A percentile compares a stretch with the other conserved stretches of the same genome.
Conservation (phyloP, 805 yeast species). For the Zygoascus biomembranicola region DNA sequence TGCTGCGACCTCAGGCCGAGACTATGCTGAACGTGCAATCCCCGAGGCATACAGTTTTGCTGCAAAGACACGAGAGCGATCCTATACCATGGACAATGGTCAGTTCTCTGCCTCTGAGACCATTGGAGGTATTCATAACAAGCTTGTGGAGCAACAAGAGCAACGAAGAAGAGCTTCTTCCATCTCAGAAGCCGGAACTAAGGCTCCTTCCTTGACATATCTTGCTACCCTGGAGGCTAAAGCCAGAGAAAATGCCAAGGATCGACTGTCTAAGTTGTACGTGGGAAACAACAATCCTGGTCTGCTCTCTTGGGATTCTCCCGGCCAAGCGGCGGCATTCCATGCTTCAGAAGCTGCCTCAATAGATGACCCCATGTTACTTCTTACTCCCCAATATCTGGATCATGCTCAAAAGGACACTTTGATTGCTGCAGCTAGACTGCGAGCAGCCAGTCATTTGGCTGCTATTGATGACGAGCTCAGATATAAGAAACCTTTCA, state of each 20-base stretch:
- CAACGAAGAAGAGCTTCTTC: neutral
- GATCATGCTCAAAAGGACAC: slow-evolving; percentile 25
- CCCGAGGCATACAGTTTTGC: slow-evolving; percentile 31
- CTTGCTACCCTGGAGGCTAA: slow-evolving; percentile 20
- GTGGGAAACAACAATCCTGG: slow-evolving; percentile 15
- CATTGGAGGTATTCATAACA: slow-evolving; percentile 4
- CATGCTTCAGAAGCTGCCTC: slow-evolving; percentile 9
- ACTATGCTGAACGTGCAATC: slow-evolving; percentile 25
- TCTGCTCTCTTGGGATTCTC: slow-evolving; percentile 12
- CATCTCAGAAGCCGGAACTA: neutral
- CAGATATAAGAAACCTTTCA: slow-evolving; percentile 33
- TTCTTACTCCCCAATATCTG: slow-evolving; percentile 12
- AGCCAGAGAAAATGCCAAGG: slow-evolving; percentile 27
- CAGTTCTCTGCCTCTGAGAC: slow-evolving; percentile 1
- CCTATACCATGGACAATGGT: slow-evolving; percentile 5
- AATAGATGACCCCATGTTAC: slow-evolving; percentile 10
- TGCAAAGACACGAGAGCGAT: slow-evolving; percentile 11
- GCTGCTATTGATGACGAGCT: slow-evolving; percentile 35
- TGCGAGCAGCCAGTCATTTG: slow-evolving; percentile 38
- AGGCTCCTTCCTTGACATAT: neutral
- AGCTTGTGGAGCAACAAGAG: slow-evolving; percentile 1
- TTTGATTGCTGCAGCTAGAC: slow-evolving; percentile 44
- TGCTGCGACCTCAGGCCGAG: slow-evolving; percentile 27
- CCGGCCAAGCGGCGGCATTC: slow-evolving; percentile 17
- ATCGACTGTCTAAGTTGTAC: slow-evolving; percentile 21